A percentile compares a stretch with the other conserved stretches of the same genome.
Conservation (phyloP, 192 early-diverging fungal species). For the Spinellus fusiger region DNA sequence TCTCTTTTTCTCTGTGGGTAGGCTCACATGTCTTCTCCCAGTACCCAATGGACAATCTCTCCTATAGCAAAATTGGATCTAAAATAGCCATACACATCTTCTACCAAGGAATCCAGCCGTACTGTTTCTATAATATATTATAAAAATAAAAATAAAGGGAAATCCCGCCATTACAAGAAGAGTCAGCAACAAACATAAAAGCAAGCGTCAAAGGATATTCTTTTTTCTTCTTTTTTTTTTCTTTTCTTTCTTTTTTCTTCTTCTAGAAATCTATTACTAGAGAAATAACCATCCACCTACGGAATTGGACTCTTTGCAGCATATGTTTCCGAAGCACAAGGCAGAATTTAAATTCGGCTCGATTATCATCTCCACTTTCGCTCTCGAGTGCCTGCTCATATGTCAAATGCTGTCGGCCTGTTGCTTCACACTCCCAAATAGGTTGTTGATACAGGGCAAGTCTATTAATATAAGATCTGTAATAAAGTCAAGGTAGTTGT, state of each 20-base stretch:
- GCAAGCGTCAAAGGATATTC: no score
- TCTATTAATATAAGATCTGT: slow-evolving; percentile 16
- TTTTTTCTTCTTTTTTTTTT: no score
- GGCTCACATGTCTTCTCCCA: slow-evolving; percentile 25
- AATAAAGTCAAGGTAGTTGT: not conserved
- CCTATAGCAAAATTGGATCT: slow-evolving; percentile 42
- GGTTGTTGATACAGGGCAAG: slow-evolving; percentile 57
- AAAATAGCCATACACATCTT: slow-evolving; percentile 52
- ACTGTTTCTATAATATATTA: slow-evolving; percentile 36
- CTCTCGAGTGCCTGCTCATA: slow-evolving; percentile 78
- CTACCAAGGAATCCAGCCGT: slow-evolving; percentile 52
- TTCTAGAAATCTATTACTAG: no score
- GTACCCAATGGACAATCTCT: slow-evolving; percentile 45
- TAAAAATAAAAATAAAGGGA: not conserved
- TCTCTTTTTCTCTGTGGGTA: no score
- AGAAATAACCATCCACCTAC: slow-evolving; percentile 52
- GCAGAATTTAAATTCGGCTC: slow-evolving; percentile 60
- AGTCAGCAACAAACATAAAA: not conserved
- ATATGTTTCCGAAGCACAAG: slow-evolving; percentile 54
- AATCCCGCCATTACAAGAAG: not conserved
- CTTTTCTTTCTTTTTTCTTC: no score
- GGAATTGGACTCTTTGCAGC: slow-evolving; percentile 65
- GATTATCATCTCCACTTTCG: slow-evolving; percentile 58
- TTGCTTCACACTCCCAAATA: slow-evolving; percentile 72
- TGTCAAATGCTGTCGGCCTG: slow-evolving; percentile 67